phyloP scores from a whole-genome alignment of 2,329 filamentous ascomycete species.

The Pseudogymnoascus sp. region DNA sequence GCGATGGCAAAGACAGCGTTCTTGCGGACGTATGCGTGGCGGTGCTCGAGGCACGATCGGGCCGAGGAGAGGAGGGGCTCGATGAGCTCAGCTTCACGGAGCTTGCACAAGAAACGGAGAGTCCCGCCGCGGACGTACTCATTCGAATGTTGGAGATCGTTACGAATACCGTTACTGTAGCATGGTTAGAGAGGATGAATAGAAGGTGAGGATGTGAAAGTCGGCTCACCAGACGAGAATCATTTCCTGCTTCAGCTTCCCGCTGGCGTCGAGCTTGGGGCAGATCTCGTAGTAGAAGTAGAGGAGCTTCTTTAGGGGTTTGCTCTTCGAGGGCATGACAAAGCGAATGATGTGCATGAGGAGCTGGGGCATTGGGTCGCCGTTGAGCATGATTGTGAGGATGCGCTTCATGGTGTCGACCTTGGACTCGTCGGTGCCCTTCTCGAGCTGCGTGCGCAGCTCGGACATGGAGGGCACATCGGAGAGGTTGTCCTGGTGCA shows the following conservation, averaged over 20 bases:
- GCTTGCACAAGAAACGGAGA: slow-evolving; percentile 93
- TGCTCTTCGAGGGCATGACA: slow-evolving; percentile 97
- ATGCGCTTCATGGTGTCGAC: slow-evolving; percentile 95
- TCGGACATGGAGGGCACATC: slow-evolving; percentile 87
- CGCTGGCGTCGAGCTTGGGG: slow-evolving; percentile 82
- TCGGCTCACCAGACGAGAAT: slow-evolving; percentile 97
- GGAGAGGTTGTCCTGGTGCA: slow-evolving; percentile 94
- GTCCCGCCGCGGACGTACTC: slow-evolving; percentile 98
- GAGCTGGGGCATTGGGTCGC: slow-evolving; percentile 87
- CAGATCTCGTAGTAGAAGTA: slow-evolving; percentile 99
- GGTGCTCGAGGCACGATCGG: slow-evolving; percentile 85
- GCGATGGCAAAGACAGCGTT: slow-evolving; percentile 94
- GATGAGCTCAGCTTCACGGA: slow-evolving; percentile 90
- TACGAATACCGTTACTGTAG: slow-evolving; percentile 86
- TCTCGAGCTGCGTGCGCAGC: slow-evolving; percentile 86
- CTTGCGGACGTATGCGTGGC: slow-evolving; percentile 96
- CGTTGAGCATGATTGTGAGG: slow-evolving; percentile 94
- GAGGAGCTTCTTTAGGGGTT: slow-evolving; percentile 91
- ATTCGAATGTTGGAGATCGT: slow-evolving; percentile 94
- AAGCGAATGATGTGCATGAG: slow-evolving; percentile 99
- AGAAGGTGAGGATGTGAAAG: too few relatives aligned
- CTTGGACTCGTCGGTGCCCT: slow-evolving; percentile 87
- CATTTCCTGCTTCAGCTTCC: slow-evolving; percentile 99
- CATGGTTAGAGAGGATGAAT: too few relatives aligned
- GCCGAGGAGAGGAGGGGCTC: slow-evolving; percentile 91